Percentiles rank a stretch among this genome's conserved stretches.
These are phyloP conservation scores for Cronartium ribicola DNA, from an alignment of 1,284 basidiomycete genomes.

Conservation along the genomic window DNA sequence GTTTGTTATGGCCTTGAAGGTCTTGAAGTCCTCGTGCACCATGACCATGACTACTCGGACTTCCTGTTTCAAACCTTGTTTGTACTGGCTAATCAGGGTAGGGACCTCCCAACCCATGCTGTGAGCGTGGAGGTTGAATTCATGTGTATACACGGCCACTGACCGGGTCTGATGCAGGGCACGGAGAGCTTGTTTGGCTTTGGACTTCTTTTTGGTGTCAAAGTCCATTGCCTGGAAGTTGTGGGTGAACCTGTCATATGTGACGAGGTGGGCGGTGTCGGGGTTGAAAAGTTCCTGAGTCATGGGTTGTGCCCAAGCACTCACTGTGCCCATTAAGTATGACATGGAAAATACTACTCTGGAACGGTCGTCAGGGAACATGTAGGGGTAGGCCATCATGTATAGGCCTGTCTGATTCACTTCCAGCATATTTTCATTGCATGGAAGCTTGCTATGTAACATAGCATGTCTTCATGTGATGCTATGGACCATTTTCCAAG, in stretches of 20 bases:
- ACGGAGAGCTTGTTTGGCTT: too few relatives aligned
- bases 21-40: not conserved
- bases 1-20: not conserved
- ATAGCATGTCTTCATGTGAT: too few relatives aligned
- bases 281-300: not conserved
- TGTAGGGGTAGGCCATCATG: not conserved
- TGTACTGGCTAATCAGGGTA: not conserved
- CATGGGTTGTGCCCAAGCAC: not conserved
- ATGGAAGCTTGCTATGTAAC: too few relatives aligned
- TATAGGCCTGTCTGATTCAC: not conserved
- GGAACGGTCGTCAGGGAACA: not conserved
- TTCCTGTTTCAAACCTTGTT: conserved; percentile 4
- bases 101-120: conserved; percentile 3
- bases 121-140: conserved; percentile 1
- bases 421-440: too few relatives aligned
- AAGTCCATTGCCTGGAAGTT: too few relatives aligned
- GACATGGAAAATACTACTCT: not conserved
- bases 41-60: not conserved
- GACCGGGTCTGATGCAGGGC: conserved; percentile 1
- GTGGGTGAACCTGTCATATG: not conserved
- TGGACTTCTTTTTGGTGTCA: too few relatives aligned
- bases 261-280: not conserved
- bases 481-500: too few relatives aligned
- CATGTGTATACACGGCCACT: conserved; percentile 5
- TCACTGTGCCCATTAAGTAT: not conserved